Base-by-base conservation (phyloP, 1,284 basidiomycete species). In the Sanghuangporus weigelae region DNA sequence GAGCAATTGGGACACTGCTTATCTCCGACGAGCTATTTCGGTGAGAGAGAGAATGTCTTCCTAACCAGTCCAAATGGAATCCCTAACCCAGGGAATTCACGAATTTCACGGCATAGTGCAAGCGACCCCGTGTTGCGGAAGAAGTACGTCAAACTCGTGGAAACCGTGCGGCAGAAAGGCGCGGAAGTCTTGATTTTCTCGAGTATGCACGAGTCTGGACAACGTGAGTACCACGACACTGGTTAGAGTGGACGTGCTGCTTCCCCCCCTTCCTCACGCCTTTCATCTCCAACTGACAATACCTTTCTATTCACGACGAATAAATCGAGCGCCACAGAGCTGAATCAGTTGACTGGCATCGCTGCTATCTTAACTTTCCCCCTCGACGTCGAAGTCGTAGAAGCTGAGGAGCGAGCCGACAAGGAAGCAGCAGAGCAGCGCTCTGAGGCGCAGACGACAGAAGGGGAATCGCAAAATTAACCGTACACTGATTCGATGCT, bases 131-230 rank as follows among this genome's bases (percentile, higher is more conserved):
- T 75, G n/a, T 82, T 83, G 55, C 81, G 94, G 42, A 95, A 89
- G 76, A 86, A 84, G 73, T 99, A 95, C 72, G 96, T 99, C 44
- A 78, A 80, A 55, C 81, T 99, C 62, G 95, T 97, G 0, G 96
- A 99, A 74, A 87, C 86, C 48, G 95, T 98, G 16, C 86, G 92
- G 67, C 82, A 86, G 56, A 93, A 92, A 68, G 94, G 95, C 36
- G 97, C 90, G 44, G 95, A 98, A 72, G 95, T 95, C 4, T 79
- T 98, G 53, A 95, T 98, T 68, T 99, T 99, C 75, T 97, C 95
- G 7, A 96, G 93, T 70, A 98, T 99, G 96, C 97, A 99, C 74
- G 96, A 99, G 75, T 94, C 92, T 31, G 97, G 97, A 26, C 93
- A 96, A 80, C 93, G 93, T 95, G 71, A 72, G 90, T 79, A 19